Conservation (phyloP, 2,329 filamentous ascomycete genomes). For the Neopestalotiopsis clavispora region DNA sequence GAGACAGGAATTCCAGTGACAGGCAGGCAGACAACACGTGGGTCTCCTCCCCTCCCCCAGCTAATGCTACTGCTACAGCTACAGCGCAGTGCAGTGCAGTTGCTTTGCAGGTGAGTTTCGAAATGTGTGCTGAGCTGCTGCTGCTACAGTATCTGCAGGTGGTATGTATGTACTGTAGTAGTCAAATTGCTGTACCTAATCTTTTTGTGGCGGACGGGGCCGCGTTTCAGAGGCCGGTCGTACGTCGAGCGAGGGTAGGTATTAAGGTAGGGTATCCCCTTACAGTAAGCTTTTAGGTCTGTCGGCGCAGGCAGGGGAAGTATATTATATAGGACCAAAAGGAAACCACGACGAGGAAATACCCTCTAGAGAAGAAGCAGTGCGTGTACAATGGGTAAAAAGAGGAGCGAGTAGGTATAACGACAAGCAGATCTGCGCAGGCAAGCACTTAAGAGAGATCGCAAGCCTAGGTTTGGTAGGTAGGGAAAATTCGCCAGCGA, state of each 20-base stretch:
- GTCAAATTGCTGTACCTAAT: not conserved
- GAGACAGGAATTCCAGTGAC: not conserved
- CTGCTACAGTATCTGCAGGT: not conserved
- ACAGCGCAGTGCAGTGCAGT: not conserved
- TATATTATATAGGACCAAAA: not conserved
- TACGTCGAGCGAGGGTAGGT: not conserved
- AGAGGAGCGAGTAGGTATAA: not conserved
- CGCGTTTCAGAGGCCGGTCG: constrained; percentile 3
- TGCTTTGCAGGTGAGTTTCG: not conserved
- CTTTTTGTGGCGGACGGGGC: constrained; percentile 3
- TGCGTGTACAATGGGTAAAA: not conserved
- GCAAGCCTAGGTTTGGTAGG: not conserved
- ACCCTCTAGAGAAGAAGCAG: not conserved
- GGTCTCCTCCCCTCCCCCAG: not conserved
- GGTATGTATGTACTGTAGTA: not conserved
- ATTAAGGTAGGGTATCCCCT: not conserved
- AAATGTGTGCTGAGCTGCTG: not conserved
- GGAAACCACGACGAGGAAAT: not conserved
- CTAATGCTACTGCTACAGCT: not conserved
- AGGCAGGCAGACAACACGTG: constrained; percentile 5
- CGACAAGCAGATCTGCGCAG: not conserved
- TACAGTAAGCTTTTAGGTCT: not conserved
- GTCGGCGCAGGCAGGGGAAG: constrained; percentile 5
- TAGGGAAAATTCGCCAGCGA: constrained; percentile 6
- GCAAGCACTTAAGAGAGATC: not conserved